A percentile compares a stretch with the other conserved stretches of the same genome.
phyloP scores from a whole-genome alignment of 2,329 filamentous ascomycete species.

The Fusarium burgessii region DNA sequence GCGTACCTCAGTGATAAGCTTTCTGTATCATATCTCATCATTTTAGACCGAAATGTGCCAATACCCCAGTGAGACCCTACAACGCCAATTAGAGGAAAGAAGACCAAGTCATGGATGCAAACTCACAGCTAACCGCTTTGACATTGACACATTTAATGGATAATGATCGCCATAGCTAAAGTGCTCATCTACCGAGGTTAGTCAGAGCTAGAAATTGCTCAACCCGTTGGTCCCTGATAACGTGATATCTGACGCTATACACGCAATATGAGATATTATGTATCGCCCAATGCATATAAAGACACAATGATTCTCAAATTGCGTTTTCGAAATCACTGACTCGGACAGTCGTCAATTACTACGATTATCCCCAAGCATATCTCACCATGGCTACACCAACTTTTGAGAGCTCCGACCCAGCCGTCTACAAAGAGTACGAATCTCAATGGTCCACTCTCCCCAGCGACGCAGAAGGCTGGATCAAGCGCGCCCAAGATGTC shows the following conservation, averaged over 20 bases:
- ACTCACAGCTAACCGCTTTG: background rate
- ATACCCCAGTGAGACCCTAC: background rate
- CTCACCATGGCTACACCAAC: background rate
- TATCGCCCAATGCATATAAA: background rate
- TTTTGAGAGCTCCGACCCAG: conserved; percentile 50
- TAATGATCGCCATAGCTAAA: background rate
- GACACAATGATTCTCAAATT: background rate
- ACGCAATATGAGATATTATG: background rate
- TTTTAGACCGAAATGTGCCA: background rate
- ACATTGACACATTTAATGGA: background rate
- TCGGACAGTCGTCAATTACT: background rate
- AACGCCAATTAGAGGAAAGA: background rate
- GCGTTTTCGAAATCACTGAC: fast-evolving
- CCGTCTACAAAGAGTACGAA: conserved; percentile 53
- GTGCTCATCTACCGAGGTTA: background rate
- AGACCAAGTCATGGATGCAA: background rate
- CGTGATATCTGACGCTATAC: background rate
- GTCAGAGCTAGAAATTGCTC: background rate
- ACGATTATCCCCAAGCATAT: background rate
- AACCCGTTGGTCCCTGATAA: background rate
- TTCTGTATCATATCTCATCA: background rate
- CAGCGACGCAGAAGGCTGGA: conserved; percentile 50
- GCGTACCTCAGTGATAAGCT: background rate
- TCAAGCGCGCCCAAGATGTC: conserved; percentile 47
- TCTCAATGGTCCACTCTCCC: conserved; percentile 53